Evolutionary conservation across 2,329 filamentous ascomycete genomes (phyloP), one percentile per base, ranked within the genome.

Genomic region (Grosmannia serpens): DNA sequence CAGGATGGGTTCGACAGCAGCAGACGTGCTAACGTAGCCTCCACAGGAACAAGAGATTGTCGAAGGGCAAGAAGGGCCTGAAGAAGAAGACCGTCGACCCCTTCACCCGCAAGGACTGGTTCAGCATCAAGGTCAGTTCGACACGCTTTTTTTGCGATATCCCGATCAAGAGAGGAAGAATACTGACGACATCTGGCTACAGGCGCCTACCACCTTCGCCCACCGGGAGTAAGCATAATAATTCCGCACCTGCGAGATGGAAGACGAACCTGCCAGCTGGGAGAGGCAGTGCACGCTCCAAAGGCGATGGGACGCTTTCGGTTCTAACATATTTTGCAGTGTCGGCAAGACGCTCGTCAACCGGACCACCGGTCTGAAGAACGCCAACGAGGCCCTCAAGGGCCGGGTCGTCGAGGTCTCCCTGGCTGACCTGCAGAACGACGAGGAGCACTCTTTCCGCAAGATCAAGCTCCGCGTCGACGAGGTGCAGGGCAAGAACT

Each of bases 11-110:
- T 11, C 22, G 15, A 38, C 27, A 24, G 31, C 20, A 33, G 26
- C 38, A 41, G n/a, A 29, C 5, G 15, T 53, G 58, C 58, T 60
- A 53, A 57, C 59, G 8, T 46, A 33, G 47, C 50, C 24, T 29
- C 57, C 56, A 59, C 69, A 91, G 87, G 89, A 99, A 99, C 87
- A 99, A 99, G 91, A 91, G 94, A 85, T 86, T 99, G 83, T 97
- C 94, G 68, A 99, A 99, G 86, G 94, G 94, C 82, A 99, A 97
- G 90, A 99, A 99, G 87, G 92, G 94, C 78, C 84, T 97, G 76
- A 97, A 97, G 90, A 97, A 99, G 92, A 92, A 92, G 82, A 92
- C 91, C 73, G 81, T 87, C 70, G 94, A 99, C 78, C 92, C 94
- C 73, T 97, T 97, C 84, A 85, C 91, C 73, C 89, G 92, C 76